Conservation (phyloP, 495 filamentous ascomycete species). For the Sabuloglossum arenarium region DNA sequence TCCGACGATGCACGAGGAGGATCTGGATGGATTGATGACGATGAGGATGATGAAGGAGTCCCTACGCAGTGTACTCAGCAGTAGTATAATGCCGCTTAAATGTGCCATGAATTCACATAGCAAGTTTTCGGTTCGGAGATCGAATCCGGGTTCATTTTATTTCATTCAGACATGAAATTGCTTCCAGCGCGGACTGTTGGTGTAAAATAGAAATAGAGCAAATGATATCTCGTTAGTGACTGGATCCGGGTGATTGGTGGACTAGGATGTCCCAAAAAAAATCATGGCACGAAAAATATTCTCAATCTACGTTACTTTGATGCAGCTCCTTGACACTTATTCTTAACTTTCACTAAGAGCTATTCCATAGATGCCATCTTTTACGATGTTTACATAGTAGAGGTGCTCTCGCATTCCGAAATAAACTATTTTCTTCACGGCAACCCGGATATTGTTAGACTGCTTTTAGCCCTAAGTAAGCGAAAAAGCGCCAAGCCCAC, state of each 20-base stretch:
- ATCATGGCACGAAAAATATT: too few relatives aligned
- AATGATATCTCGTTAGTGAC: too few relatives aligned
- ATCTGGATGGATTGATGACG: constrained; percentile 66
- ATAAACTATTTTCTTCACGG: not conserved
- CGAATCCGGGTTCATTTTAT: not conserved
- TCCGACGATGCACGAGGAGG: constrained; percentile 47
- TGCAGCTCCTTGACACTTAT: too few relatives aligned
- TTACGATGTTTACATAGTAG: too few relatives aligned
- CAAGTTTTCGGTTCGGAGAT: not conserved
- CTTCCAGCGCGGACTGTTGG: not conserved
- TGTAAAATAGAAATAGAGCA: constrained; percentile 2
- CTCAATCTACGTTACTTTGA: too few relatives aligned
- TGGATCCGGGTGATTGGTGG: too few relatives aligned
- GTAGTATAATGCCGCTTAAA: constrained; percentile 17
- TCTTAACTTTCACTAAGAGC: too few relatives aligned
- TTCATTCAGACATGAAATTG: not conserved
- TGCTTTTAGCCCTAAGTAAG: constrained; percentile 1
- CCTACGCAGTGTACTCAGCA: constrained; percentile 69
- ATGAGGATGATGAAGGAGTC: constrained; percentile 33
- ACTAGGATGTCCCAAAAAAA: too few relatives aligned
- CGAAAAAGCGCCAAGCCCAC: not conserved
- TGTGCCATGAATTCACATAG: not conserved
- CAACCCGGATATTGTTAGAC: not conserved
- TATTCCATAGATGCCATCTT: too few relatives aligned
- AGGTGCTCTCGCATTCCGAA: too few relatives aligned